These are phyloP conservation scores for Oxytropis ochrocephala DNA, from an alignment of 306 rosid genomes.

Conservation along the genomic window DNA sequence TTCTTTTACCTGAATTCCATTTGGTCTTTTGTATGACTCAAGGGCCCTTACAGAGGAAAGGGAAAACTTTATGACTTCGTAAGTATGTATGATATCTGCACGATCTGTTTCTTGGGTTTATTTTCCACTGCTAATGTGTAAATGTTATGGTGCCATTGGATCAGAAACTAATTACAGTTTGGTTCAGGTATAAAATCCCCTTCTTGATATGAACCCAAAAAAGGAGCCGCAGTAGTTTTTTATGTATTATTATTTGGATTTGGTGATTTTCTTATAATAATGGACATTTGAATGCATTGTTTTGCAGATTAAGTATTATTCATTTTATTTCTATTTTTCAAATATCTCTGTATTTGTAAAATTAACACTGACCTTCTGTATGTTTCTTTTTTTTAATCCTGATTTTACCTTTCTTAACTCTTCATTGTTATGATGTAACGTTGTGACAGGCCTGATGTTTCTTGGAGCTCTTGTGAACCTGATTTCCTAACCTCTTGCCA, in stretches of 20 bases:
- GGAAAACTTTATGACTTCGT: slow-evolving; percentile 34
- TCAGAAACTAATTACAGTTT: slow-evolving; percentile 24
- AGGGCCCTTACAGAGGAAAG: slow-evolving; percentile 31
- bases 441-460: slow-evolving; percentile 97
- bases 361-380: neutral
- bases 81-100: slow-evolving; percentile 30
- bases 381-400: slow-evolving; percentile 21
- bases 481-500: slow-evolving; percentile 98
- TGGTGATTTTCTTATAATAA: neutral
- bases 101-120: neutral
- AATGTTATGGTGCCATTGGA: slow-evolving; percentile 19
- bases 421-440: slow-evolving; percentile 57
- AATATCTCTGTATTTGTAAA: neutral
- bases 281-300: neutral
- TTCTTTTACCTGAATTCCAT: slow-evolving; percentile 17
- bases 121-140: slow-evolving; percentile 13
- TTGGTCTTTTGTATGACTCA: slow-evolving; percentile 33
- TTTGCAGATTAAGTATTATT: neutral
- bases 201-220: neutral
- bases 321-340: neutral
- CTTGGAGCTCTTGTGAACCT: slow-evolving; percentile 98
- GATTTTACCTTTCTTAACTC: slow-evolving; percentile 52
- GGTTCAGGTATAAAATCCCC: slow-evolving; percentile 26
- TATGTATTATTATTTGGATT: neutral
- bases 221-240: neutral